Conservation (phyloP, 2,329 filamentous ascomycete species). For the Zopfia rhizophila region DNA sequence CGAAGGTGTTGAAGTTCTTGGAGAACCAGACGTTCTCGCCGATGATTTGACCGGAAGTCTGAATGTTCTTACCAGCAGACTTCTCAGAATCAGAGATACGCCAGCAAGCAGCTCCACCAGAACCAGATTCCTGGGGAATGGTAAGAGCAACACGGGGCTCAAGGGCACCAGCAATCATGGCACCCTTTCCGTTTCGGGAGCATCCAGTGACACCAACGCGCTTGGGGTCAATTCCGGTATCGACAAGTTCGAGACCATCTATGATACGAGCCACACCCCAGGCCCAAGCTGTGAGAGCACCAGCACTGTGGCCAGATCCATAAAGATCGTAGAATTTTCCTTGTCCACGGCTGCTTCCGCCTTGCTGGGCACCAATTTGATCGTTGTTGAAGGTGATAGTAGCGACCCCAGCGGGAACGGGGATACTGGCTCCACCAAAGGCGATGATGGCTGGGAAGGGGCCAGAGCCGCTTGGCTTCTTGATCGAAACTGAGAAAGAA, state of each 20-base stretch:
- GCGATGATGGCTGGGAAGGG: slow-evolving; percentile 69
- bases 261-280: slow-evolving; percentile 71
- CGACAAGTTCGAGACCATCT: slow-evolving; percentile 65
- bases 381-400: slow-evolving; percentile 70
- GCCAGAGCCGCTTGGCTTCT: slow-evolving; percentile 54
- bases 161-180: slow-evolving; percentile 69
- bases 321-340: slow-evolving; percentile 71
- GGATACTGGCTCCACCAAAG: slow-evolving; percentile 65
- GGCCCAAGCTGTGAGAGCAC: slow-evolving; percentile 70
- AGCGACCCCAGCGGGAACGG: slow-evolving; percentile 65
- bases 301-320: slow-evolving; percentile 64
- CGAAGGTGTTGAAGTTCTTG: slow-evolving; percentile 63
- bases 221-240: slow-evolving; percentile 57
- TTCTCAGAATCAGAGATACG: slow-evolving; percentile 60
- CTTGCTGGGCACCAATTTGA: slow-evolving; percentile 63
- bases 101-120: slow-evolving; percentile 71
- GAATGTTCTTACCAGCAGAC: slow-evolving; percentile 65
- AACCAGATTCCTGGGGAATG: slow-evolving; percentile 71
- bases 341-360: slow-evolving; percentile 60
- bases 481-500: slow-evolving; percentile 50
- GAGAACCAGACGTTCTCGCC: slow-evolving; percentile 73
- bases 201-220: slow-evolving; percentile 68
- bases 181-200: slow-evolving; percentile 72
- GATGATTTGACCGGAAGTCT: slow-evolving; percentile 69
- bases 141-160: slow-evolving; percentile 69